Conservation (phyloP, 176 grass and related monocot species). For the Coix lacrymajobi region DNA sequence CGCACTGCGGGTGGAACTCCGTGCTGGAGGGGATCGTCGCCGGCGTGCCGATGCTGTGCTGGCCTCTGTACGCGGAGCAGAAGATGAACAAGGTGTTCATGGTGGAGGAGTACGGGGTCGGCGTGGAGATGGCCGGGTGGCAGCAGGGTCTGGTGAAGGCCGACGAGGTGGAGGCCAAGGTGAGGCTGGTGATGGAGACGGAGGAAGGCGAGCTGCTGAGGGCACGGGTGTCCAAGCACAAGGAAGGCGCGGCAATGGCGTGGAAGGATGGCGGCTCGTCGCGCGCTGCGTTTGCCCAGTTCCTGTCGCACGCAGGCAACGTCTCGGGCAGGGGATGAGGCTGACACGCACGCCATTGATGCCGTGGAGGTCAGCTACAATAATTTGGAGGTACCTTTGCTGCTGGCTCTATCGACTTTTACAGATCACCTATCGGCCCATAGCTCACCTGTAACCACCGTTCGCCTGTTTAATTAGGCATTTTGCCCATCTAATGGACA, state of each 20-base stretch:
- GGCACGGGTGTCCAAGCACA: background rate
- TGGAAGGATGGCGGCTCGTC: conserved; percentile 9
- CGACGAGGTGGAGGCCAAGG: conserved; percentile 12
- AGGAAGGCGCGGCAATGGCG: background rate
- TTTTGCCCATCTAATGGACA: no score
- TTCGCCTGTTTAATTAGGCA: no score
- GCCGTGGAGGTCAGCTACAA: background rate
- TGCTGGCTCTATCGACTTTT: no score
- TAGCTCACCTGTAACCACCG: no score
- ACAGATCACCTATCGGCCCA: no score
- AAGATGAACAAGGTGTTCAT: conserved; percentile 56
- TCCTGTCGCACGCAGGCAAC: background rate
- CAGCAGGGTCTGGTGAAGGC: background rate
- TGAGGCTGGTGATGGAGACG: background rate
- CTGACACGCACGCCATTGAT: background rate
- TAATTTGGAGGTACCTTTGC: no score
- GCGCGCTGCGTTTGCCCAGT: background rate
- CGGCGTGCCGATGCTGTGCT: conserved; percentile 22
- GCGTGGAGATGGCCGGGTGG: conserved; percentile 11
- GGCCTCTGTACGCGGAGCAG: conserved; percentile 41
- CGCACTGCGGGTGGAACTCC: conserved; percentile 63
- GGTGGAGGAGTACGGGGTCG: conserved; percentile 27
- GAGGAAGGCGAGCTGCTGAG: background rate
- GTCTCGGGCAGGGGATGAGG: background rate
- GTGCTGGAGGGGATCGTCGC: conserved; percentile 27